These are phyloP conservation scores for Triglochin maritima DNA, from an alignment of 106 monocot genomes.

Conservation along the genomic window DNA sequence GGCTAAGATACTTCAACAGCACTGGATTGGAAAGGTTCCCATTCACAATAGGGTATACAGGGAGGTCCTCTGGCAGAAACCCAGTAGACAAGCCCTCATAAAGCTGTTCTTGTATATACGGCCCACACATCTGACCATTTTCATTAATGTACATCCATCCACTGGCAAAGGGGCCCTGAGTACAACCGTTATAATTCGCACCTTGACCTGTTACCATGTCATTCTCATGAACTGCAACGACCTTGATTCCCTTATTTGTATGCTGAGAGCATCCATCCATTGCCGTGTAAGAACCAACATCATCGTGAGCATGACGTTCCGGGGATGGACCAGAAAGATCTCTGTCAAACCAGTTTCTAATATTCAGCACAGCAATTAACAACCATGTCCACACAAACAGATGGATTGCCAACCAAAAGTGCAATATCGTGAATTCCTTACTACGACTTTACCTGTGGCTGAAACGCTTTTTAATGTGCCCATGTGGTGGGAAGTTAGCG, in stretches of 20 bases:
- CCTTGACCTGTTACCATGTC: conserved; percentile 8
- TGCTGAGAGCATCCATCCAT: conserved; percentile 29
- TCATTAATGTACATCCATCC: conserved; percentile 20
- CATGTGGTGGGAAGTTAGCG: background rate
- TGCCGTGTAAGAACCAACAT: conserved; percentile 15
- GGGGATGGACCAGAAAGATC: background rate
- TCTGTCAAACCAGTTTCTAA: background rate
- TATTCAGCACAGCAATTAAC: no score
- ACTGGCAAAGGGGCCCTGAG: background rate
- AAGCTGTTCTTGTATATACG: conserved; percentile 19
- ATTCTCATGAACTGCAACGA: conserved; percentile 4
- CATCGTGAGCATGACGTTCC: conserved; percentile 4
- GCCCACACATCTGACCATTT: conserved; percentile 25
- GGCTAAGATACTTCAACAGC: conserved; percentile 11
- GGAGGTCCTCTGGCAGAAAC: conserved; percentile 19
- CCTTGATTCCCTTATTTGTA: conserved; percentile 12
- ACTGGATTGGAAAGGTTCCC: conserved; percentile 15
- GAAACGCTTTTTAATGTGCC: background rate
- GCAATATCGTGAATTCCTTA: no score
- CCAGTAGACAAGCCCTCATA: conserved; percentile 14
- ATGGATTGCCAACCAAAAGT: no score
- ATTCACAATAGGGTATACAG: conserved; percentile 16
- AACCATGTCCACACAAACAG: no score
- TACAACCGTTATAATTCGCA: conserved; percentile 14
- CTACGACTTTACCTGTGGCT: background rate